Evolutionary conservation across 192 early-diverging fungal genomes (phyloP), one percentile per base, ranked within the genome.

Genomic region (Lobulomyces angularis): DNA sequence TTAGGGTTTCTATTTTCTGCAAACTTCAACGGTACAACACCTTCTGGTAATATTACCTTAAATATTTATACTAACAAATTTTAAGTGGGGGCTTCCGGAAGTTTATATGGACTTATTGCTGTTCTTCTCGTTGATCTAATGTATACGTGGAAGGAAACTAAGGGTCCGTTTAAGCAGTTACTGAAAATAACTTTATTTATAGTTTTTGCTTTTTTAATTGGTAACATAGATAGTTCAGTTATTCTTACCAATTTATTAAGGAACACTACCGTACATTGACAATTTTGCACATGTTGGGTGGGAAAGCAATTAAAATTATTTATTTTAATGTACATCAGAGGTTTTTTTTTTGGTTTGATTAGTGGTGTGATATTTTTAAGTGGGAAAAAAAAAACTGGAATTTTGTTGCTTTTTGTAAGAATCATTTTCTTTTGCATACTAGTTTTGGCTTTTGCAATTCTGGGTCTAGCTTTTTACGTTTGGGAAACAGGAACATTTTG

Each of bases 261-360:
- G 88, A 0, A 63, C 80, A 26, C 53, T 90, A 3, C 85, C 86
- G 1, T 73, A 61, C 53, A 48, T 86, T 17, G 87, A 90, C 56
- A 90, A 90, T 54, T 84, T 83, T 56, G 83, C 87, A 11, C 87
- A 90, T 65, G 63, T 87, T 31, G 87, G 84, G 27, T 82, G 84
- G 2, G n/a, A n/a, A n/a, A n/a, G n/a, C n/a, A n/a, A n/a, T n/a
- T n/a, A n/a, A n/a, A n/a, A n/a, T n/a, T n/a, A n/a, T n/a, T n/a
- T n/a, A n/a, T n/a, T n/a, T n/a, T n/a, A n/a, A n/a, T n/a, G n/a
- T n/a, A n/a, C n/a, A n/a, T n/a, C n/a, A n/a, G n/a, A n/a, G n/a
- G n/a, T n/a, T n/a, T n/a, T n/a, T n/a, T n/a, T n/a, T n/a, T n/a
- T n/a, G n/a, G n/a, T n/a, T n/a, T n/a, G n/a, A n/a, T n/a, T n/a